Evolutionary conservation across 768 basidiomycete genomes (phyloP).

Genomic region (Lentinula sp.): DNA sequence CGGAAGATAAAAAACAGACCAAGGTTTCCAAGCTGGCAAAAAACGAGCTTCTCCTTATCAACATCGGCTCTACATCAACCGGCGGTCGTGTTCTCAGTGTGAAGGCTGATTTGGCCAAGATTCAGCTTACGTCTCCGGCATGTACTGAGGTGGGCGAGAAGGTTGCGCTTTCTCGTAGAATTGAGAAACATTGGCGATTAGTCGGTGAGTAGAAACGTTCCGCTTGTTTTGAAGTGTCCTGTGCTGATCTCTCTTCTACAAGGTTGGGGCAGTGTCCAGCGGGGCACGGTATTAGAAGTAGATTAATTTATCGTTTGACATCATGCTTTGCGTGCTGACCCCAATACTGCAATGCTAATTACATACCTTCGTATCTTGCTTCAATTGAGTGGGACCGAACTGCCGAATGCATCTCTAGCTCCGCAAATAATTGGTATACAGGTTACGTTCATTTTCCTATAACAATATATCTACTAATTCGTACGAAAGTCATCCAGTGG

Average conservation of each 20-base stretch:
- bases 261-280: conserved; percentile 78
- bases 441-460: no score
- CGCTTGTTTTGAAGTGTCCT: not conserved
- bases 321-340: not conserved
- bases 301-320: conserved; percentile 34
- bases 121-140: conserved; percentile 88
- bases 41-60: conserved; percentile 90
- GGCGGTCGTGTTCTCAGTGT: conserved; percentile 93
- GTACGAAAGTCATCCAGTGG: no score
- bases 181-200: conserved; percentile 98
- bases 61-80: conserved; percentile 96
- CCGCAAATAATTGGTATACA: no score
- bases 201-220: conserved; percentile 58
- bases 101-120: conserved; percentile 93
- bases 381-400: no score
- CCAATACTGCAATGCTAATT: no score
- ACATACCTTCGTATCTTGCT: no score
- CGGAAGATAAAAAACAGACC: conserved; percentile 98
- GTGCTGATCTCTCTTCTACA: not conserved
- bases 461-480: no score
- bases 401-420: no score
- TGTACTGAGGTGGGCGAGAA: conserved; percentile 98
- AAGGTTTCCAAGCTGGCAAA: conserved; percentile 90
- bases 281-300: conserved; percentile 77
- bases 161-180: conserved; percentile 89